Evolutionary conservation across 768 basidiomycete species (phyloP).

Genomic region (Mycena maculata): DNA sequence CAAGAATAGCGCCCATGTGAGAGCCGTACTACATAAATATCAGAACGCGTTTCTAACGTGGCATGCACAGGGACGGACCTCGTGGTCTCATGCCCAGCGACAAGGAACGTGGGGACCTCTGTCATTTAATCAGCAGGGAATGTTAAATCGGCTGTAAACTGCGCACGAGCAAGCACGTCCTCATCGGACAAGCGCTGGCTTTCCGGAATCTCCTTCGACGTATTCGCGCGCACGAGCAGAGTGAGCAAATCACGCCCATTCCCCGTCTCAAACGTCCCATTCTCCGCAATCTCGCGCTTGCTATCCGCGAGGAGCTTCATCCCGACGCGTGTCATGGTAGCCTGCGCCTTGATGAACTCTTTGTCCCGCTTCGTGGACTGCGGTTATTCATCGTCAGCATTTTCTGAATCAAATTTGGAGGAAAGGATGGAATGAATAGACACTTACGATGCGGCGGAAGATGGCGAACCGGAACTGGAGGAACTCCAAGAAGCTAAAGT

Average conservation of each 20-base stretch:
- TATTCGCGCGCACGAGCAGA: conserved; percentile 71
- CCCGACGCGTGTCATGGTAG: conserved; percentile 63
- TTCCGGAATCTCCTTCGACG: conserved; percentile 67
- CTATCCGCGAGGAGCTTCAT: conserved; percentile 59
- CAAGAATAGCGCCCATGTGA: conserved; percentile 70
- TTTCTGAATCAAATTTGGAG: background rate
- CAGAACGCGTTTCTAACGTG: background rate
- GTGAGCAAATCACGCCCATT: conserved; percentile 66
- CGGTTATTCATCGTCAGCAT: conserved; percentile 34
- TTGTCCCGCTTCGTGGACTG: conserved; percentile 38
- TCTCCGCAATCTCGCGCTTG: conserved; percentile 50
- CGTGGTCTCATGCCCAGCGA: conserved; percentile 71
- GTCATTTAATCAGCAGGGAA: background rate
- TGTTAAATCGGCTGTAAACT: background rate
- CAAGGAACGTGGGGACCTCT: conserved; percentile 75
- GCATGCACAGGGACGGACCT: conserved; percentile 43
- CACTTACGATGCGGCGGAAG: conserved; percentile 46
- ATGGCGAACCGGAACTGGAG: conserved; percentile 43
- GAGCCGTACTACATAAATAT: conserved; percentile 48
- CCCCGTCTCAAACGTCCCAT: conserved; percentile 43
- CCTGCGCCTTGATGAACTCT: conserved; percentile 41
- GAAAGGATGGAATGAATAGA: background rate
- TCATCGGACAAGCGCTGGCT: conserved; percentile 67
- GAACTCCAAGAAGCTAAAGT: conserved; percentile 42
- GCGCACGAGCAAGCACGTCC: conserved; percentile 68